These are phyloP conservation scores for Berkeleyomyces basicola DNA, from an alignment of 2,329 filamentous ascomycete species.

Conservation along the genomic window DNA sequence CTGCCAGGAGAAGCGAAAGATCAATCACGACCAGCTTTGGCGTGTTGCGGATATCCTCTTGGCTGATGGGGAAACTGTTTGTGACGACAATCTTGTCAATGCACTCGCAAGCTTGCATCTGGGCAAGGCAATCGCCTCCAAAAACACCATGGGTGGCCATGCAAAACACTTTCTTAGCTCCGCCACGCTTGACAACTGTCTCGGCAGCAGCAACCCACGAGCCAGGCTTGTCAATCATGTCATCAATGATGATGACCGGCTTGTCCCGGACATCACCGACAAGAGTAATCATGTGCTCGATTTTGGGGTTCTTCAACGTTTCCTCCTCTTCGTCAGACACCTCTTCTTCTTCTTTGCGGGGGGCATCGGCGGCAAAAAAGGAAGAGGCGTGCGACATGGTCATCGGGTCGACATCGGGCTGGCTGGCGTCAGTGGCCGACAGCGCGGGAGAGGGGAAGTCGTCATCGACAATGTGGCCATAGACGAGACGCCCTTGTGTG, in stretches of 20 bases:
- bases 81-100: slow-evolving; percentile 92
- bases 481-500: slow-evolving; percentile 75
- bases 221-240: slow-evolving; percentile 96
- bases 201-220: slow-evolving; percentile 97
- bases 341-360: slow-evolving; percentile 56
- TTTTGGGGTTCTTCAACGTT: slow-evolving; percentile 57
- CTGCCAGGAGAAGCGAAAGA: slow-evolving; percentile 70
- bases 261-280: slow-evolving; percentile 83
- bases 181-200: slow-evolving; percentile 83
- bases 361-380: slow-evolving; percentile 59
- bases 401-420: slow-evolving; percentile 68
- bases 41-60: slow-evolving; percentile 50
- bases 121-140: slow-evolving; percentile 72
- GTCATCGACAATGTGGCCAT: slow-evolving; percentile 91
- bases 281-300: slow-evolving; percentile 93
- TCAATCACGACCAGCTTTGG: slow-evolving; percentile 83
- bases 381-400: slow-evolving; percentile 61
- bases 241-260: slow-evolving; percentile 87
- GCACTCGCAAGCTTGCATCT: slow-evolving; percentile 81
- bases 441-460: slow-evolving; percentile 66
- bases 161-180: slow-evolving; percentile 87
- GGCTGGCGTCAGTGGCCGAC: slow-evolving; percentile 50
- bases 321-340: slow-evolving; percentile 89
- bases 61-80: slow-evolving; percentile 85
- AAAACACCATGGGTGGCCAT: slow-evolving; percentile 96